Conservation (phyloP, 148 eudicot genomes). For the Hydrangea macrophylla region DNA sequence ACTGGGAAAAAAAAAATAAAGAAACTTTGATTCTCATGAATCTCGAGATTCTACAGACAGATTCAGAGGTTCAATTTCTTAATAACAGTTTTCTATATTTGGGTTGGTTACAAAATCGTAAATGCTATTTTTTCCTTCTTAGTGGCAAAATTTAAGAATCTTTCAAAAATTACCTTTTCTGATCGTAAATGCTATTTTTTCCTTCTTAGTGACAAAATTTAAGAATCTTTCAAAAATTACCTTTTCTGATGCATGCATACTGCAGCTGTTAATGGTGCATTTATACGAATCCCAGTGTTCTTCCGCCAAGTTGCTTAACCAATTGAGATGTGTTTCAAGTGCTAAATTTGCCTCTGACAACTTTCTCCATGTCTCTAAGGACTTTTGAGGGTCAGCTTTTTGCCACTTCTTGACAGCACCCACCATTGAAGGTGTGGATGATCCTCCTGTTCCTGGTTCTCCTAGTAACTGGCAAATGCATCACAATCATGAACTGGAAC, state of each 20-base stretch:
- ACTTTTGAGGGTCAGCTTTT: slow-evolving; percentile 78
- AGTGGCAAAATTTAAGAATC: background rate
- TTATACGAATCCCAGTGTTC: slow-evolving; percentile 54
- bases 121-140: background rate
- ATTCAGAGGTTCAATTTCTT: no score
- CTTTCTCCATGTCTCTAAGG: slow-evolving; percentile 62
- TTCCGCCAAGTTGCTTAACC: slow-evolving; percentile 59
- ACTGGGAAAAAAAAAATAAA: no score
- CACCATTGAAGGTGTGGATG: slow-evolving; percentile 99
- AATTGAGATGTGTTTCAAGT: slow-evolving; percentile 58
- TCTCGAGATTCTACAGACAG: background rate
- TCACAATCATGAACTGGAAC: background rate
- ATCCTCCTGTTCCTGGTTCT: slow-evolving; percentile 97
- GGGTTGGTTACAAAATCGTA: no score
- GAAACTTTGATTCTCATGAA: no score
- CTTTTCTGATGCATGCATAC: slow-evolving; percentile 61
- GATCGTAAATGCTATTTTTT: slow-evolving; percentile 22
- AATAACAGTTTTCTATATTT: no score
- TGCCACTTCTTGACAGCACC: slow-evolving; percentile 99
- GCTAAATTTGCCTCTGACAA: slow-evolving; percentile 69
- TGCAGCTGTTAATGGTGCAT: slow-evolving; percentile 53
- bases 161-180: slow-evolving; percentile 57
- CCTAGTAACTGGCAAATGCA: slow-evolving; percentile 70
- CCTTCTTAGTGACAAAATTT: background rate
- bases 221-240: slow-evolving; percentile 30